Conservation (phyloP, 306 rosid species). For the Chamaecrista fasciculata region DNA sequence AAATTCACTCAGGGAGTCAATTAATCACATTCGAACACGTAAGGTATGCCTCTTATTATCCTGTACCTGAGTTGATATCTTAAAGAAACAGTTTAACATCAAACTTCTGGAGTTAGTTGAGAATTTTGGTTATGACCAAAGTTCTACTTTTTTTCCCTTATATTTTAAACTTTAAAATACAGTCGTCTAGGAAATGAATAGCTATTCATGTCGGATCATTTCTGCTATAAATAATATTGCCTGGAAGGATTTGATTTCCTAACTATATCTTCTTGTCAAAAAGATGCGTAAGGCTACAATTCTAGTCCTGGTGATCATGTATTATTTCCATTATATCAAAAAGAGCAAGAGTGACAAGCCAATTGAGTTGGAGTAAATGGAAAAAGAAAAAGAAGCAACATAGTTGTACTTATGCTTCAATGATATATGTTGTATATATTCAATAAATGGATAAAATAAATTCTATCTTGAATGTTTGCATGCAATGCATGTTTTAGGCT, state of each 20-base stretch:
- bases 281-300: neutral
- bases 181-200: neutral
- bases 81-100: neutral
- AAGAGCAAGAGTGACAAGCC: neutral
- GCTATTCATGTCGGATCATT: neutral
- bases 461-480: neutral
- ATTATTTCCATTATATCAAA: neutral
- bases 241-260: neutral
- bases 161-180: neutral
- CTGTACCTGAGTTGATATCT: neutral
- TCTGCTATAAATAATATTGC: neutral
- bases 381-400: neutral
- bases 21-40: conserved; percentile 55
- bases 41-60: conserved; percentile 48
- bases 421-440: neutral
- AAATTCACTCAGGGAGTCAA: conserved; percentile 70
- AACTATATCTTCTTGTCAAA: neutral
- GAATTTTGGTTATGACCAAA: neutral
- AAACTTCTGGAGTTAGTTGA: neutral
- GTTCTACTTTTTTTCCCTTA: neutral
- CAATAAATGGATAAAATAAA: neutral
- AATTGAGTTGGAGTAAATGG: neutral
- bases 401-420: neutral
- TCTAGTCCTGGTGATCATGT: neutral
- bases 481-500: neutral